Evolutionary conservation across 2,329 filamentous ascomycete genomes (phyloP), one percentile per base, ranked within the genome.

Genomic region (Teratosphaeriaceae sp.): DNA sequence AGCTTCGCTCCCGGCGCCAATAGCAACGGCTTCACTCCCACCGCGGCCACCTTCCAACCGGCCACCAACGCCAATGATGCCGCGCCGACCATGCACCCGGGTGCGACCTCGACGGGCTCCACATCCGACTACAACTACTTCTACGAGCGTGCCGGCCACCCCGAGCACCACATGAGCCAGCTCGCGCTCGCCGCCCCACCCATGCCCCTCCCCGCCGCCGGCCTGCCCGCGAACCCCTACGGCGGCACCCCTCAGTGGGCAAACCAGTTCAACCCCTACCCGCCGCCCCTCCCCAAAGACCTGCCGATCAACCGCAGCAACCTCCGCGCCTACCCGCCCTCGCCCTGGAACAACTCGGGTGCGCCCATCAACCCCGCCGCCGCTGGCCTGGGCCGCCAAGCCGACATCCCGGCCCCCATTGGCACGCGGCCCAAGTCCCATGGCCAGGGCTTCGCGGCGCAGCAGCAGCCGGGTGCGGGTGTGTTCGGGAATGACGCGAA

Each of bases 1-100:
- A 58, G 52, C 49, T 61, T 58, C 37, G 55, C 51, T 2, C 50
- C 34, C 2, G 26, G 20, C 23, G 34, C 43, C 15, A 31, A 13
- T 11, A 23, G 36, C 43, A 42, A 36, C 12, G 6, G 23, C 35
- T 33, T 33, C 30, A 23, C 31, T 2, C 33, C 31, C 11, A 31
- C 29, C 13, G 31, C 43, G 6, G 22, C 39, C 33, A n/a, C 26
- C 8, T 31, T 41, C 33, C 43, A 38, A 7, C 43, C 38, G 9
- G 31, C 16, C 15, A 43, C 44, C 24, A 40, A 44, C 13, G 15
- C 46, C 27, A 49, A 42, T 37, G 44, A 40, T 6, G 19, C 29
- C 18, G n/a, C 30, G 11, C 30, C 40, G n/a, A 45, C 39, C 23
- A 35, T 40, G n/a, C 43, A 30, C 21, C 39, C 37, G 16, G 30